Base-by-base conservation (phyloP, 768 basidiomycete species). In the Phaeolepiota aurea region DNA sequence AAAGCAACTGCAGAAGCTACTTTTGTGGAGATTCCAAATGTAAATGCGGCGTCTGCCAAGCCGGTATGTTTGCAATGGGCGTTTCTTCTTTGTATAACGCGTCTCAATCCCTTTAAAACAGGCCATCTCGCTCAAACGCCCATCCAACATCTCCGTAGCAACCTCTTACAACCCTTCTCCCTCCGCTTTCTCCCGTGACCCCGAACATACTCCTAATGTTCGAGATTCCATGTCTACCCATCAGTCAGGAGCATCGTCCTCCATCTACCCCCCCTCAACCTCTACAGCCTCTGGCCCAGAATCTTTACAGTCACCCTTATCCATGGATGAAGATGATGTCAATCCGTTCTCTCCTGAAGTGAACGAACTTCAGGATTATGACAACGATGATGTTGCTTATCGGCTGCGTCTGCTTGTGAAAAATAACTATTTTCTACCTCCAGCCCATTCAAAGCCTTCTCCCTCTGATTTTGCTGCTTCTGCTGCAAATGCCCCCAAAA, bases 361-460 rank as follows among this genome's bases (percentile, higher is more conserved):
- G 13, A 70, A 65, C 23, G 73, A 65, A 35, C 56, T 66, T 19
- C 69, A 74, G 47, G 72, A 68, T 38, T 77, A 71, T 48, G 71
- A 77, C 50, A 70, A 72, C 15, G 87, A 91, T 58, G 88, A 91
- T 52, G 87, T 90, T 30, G 79, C 86, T 14, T 87, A 87, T 62
- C 82, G 88, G 16, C 74, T 91, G 14, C 82, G 79, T 30, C 72
- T 91, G 40, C 74, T 91, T 30, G 82, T 91, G 40, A 85, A 82
- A 57, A 91, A 91, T 60, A 89, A 72, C 53, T 91, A 91, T 56
- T 91, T 87, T 54, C 77, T 91, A 25, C 88, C 88, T 3, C 89
- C 88, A 7, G 87, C 88, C 0, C 88, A 91, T 52, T 72, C 79
- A 31, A 91, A 91, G 53, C 88, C 88, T 1, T 76, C 75, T 7